These are phyloP conservation scores for Ceratobasidium theobromae DNA, from an alignment of 1,284 basidiomycete species.

Conservation along the genomic window DNA sequence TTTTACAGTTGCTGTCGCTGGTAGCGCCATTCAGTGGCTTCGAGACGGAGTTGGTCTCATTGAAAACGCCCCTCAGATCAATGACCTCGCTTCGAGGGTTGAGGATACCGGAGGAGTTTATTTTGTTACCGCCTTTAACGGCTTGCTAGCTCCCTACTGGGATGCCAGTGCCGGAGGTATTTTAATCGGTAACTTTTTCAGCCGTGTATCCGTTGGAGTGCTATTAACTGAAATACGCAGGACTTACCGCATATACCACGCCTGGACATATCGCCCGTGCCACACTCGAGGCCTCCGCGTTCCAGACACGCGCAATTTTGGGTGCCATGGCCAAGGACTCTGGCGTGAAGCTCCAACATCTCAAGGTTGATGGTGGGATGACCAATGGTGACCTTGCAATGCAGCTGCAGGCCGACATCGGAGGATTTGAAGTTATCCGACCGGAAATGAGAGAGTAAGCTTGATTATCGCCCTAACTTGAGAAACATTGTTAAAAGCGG, in stretches of 20 bases:
- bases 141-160: slow-evolving; percentile 91
- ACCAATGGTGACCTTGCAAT: slow-evolving; percentile 90
- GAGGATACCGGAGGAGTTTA: slow-evolving; percentile 89
- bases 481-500: not conserved
- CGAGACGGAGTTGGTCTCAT: slow-evolving; percentile 90
- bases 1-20: slow-evolving; percentile 81
- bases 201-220: slow-evolving; percentile 1
- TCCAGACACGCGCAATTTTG: slow-evolving; percentile 91
- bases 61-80: slow-evolving; percentile 78
- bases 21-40: slow-evolving; percentile 93
- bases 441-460: slow-evolving; percentile 96
- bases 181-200: slow-evolving; percentile 62
- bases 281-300: slow-evolving; percentile 87
- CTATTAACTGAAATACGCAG: slow-evolving; percentile 43
- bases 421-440: slow-evolving; percentile 87
- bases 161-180: slow-evolving; percentile 82
- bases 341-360: slow-evolving; percentile 65
- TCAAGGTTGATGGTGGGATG: slow-evolving; percentile 95
- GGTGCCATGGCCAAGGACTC: slow-evolving; percentile 92
- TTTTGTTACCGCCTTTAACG: slow-evolving; percentile 96
- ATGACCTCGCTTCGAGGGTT: slow-evolving; percentile 77
- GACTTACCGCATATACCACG: slow-evolving; percentile 89
- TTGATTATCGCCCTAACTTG: slow-evolving; percentile 37
- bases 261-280: slow-evolving; percentile 93
- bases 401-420: slow-evolving; percentile 89